Evolutionary conservation across 768 basidiomycete genomes (phyloP), one percentile per base, ranked within the genome.

Genomic region (Leucocoprinus birnbaumii): DNA sequence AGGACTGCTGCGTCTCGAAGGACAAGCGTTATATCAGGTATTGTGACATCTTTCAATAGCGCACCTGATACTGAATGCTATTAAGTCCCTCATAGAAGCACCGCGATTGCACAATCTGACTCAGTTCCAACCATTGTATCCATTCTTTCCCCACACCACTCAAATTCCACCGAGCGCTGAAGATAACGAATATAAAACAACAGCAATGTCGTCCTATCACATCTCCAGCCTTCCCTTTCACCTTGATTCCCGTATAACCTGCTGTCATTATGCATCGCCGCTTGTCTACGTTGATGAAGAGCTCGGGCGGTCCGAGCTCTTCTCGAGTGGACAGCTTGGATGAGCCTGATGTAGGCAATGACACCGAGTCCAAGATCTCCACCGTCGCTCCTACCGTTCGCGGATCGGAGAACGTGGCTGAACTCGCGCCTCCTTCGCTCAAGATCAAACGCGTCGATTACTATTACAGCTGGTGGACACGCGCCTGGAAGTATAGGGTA

Each of bases 371-470:
- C 1, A 71, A 68, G 51, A 55, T 56, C 6, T 65, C 72, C 0
- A 70, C 73, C 0, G 59, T 72, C 10, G 68, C 65, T 22, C 67
- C 63, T 31, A 71, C 48, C 7, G 18, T 43, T 19, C 51, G 52
- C 6, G 52, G 16, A 31, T 5, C 6, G n/a, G 53, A 44, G 2
- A 42, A 58, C n/a, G 14, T 5, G 11, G 34, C 74, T 11, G 73
- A 75, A 37, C 68, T 31, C 31, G 31, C 31, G 11, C 6, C 78
- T 51, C 77, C 78, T 27, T 76, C 77, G 14, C 68, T 82, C 53
- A 82, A 85, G 67, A 69, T 84, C 64, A 84, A 84, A 63, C 79
- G 80, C 1, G 77, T 84, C 42, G 84, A 84, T 62, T 72, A 79
- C 59, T 84, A 82, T 60, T 84, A 79, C 64, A 82, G 79, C 62